Conservation (phyloP, 1,284 basidiomycete species). For the Cryptococcus depauperatus region DNA sequence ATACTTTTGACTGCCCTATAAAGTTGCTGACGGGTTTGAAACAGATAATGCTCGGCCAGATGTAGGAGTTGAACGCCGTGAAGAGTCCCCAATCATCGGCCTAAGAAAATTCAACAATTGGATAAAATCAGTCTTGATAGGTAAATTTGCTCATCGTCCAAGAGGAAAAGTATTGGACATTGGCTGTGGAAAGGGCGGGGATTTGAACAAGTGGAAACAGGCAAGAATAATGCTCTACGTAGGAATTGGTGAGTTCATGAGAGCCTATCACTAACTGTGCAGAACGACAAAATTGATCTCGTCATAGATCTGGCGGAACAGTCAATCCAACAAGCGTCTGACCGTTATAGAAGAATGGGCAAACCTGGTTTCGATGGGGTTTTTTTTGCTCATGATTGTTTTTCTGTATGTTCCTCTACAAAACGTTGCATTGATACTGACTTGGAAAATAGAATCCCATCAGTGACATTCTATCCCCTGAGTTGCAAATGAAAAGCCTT, state of each 20-base stretch:
- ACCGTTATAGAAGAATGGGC: slow-evolving; percentile 55
- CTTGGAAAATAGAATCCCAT: slow-evolving; percentile 62
- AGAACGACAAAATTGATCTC: not conserved
- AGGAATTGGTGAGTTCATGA: slow-evolving; percentile 67
- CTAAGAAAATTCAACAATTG: slow-evolving; percentile 99
- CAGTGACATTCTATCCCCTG: slow-evolving; percentile 58
- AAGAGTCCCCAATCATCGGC: slow-evolving; percentile 90
- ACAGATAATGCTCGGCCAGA: slow-evolving; percentile 88
- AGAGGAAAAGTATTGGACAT: slow-evolving; percentile 73
- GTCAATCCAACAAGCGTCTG: slow-evolving; percentile 80
- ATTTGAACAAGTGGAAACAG: slow-evolving; percentile 90
- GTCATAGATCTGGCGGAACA: slow-evolving; percentile 75
- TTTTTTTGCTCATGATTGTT: slow-evolving; percentile 87
- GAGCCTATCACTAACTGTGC: slow-evolving; percentile 64
- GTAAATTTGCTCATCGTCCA: slow-evolving; percentile 53
- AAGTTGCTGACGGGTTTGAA: not conserved
- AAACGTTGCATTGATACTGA: slow-evolving; percentile 4
- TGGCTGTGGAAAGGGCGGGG: slow-evolving; percentile 97
- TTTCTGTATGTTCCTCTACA: slow-evolving; percentile 47
- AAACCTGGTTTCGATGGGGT: slow-evolving; percentile 59
- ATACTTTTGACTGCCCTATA: not conserved
- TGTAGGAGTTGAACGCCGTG: slow-evolving; percentile 72
- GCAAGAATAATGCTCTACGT: slow-evolving; percentile 73
- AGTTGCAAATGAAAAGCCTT: slow-evolving; percentile 48
- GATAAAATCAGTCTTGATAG: slow-evolving; percentile 92